Evolutionary conservation across 2,329 filamentous ascomycete species (phyloP), one percentile per base, ranked within the genome.

Genomic region (Zymoseptoria tritici): DNA sequence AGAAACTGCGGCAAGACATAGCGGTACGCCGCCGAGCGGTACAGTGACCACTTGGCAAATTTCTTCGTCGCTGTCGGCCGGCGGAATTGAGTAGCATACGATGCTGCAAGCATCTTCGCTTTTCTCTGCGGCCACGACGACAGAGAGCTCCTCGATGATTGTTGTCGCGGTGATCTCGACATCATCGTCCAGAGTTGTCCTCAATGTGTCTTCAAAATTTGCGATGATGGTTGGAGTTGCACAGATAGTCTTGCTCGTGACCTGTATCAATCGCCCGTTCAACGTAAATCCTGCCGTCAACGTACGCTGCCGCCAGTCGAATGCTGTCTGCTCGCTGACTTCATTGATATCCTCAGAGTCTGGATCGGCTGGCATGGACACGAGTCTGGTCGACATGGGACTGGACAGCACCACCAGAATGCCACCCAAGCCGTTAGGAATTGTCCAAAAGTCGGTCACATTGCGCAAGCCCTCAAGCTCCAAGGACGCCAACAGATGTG

Each of bases 391-490:
- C 1, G 68, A 49, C 5, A 63, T 51, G n/a, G 72, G 71, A 4
- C 65, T 66, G 4, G 75, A 74, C 11, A 78, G 62, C 2, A 77
- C 57, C 19, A 79, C 65, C 11, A 73, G 65, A 2, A 74, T 70
- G 9, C 71, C 70, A 4, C 72, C 66, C 1, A 68, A 66, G 3
- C 63, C 60, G 52, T 73, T 65, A 4, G 71, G 66, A 2, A 79
- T 50, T 1, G 73, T 64, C 75, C 76, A 79, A 0, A 77, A 67
- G n/a, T 68, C 70, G 2, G 64, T 69, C 4, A 64, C 62, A 21
- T 58, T 66, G 0, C 72, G 65, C 11, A 73, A 55, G 16, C 64
- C 65, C 9, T 67, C 65, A 11, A 69, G 53, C n/a, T 65, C 60
- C 24, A 72, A 58, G 21, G 58, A 63, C 2, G 59, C 57, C 8